Evolutionary conservation across 2,329 filamentous ascomycete genomes (phyloP), one percentile per base, ranked within the genome.

Genomic region (Fusarium buxicola): DNA sequence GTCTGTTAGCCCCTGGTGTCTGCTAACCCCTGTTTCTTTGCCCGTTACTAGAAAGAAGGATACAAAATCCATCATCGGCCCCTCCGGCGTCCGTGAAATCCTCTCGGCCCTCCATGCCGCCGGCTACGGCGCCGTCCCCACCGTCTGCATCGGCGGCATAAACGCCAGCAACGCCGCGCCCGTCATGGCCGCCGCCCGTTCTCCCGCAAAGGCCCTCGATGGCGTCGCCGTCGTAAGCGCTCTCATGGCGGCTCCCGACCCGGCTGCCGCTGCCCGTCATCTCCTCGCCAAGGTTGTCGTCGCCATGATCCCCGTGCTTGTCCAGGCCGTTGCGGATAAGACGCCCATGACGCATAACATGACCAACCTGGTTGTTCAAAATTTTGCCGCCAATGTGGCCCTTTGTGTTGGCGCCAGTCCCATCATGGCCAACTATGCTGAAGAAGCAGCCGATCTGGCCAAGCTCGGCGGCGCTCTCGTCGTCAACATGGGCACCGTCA

Each of bases 291-390:
- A 69, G 31, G 72, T 78, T 12, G 71, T 80, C 2, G 81, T 89
- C 11, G 82, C 94, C 55, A 78, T 76, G 51, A 69, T 76, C 9
- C 76, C 77, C 2, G 70, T 71, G 35, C 77, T 91, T 15, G 81
- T 96, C 38, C 80, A 79, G 57, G 81, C 82, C 7, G 84, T 97
- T 43, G 85, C 85, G 6, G 74, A 80, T 3, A 81, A 78, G 38
- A 89, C 85, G 54, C 93, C 94, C 1, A 82, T 98, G 18, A 91
- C 90, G 46, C 94, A 98, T 78, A 97, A 97, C 78, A 98, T 98
- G 92, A 98, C 95, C 49, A 98, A 98, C 74, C 83, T 94, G 48
- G 94, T 98, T 0, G 94, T 97, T 18, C 93, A 97, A 72, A 97
- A 97, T 78, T 91, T 98, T 71, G 92, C 94, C 13, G 94, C 95